A percentile compares a stretch with the other conserved stretches of the same genome.
Conservation (phyloP, 2,329 filamentous ascomycete species). For the Podosphaera leucotricha region DNA sequence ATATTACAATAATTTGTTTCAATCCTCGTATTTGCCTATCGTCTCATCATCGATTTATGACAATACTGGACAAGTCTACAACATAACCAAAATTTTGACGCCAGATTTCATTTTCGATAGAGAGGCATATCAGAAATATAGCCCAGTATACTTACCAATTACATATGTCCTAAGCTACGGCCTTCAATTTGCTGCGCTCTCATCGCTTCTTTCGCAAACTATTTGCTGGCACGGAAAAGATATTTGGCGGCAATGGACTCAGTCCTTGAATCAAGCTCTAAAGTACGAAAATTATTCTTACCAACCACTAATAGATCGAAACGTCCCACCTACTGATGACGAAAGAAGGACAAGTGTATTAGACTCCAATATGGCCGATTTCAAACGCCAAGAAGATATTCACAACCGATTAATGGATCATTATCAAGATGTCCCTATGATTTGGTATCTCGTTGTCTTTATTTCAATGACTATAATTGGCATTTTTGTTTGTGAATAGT, state of each 20-base stretch:
- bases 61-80: slow-evolving; percentile 56
- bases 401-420: slow-evolving; percentile 65
- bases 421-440: slow-evolving; percentile 60
- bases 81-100: slow-evolving; percentile 61
- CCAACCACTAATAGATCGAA: slow-evolving; percentile 20
- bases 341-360: slow-evolving; percentile 8
- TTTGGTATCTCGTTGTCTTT: slow-evolving; percentile 61
- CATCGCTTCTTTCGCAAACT: slow-evolving; percentile 60
- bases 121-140: slow-evolving; percentile 57
- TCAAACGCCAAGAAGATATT: slow-evolving; percentile 53
- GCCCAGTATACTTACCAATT: slow-evolving; percentile 62
- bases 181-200: slow-evolving; percentile 63
- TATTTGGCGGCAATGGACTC: slow-evolving; percentile 54
- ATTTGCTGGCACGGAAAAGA: slow-evolving; percentile 66
- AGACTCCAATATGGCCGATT: slow-evolving; percentile 24
- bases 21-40: slow-evolving; percentile 68
- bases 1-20: slow-evolving; percentile 61
- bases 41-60: slow-evolving; percentile 69
- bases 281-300: slow-evolving; percentile 27
- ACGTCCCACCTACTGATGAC: slow-evolving; percentile 1
- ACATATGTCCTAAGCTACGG: slow-evolving; percentile 76
- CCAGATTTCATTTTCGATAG: slow-evolving; percentile 55
- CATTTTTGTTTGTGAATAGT: slow-evolving; percentile 71
- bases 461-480: slow-evolving; percentile 53
- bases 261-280: slow-evolving; percentile 39